Evolutionary conservation across 768 basidiomycete genomes (phyloP), one percentile per base, ranked within the genome.

Genomic region (Podaxis sp.): DNA sequence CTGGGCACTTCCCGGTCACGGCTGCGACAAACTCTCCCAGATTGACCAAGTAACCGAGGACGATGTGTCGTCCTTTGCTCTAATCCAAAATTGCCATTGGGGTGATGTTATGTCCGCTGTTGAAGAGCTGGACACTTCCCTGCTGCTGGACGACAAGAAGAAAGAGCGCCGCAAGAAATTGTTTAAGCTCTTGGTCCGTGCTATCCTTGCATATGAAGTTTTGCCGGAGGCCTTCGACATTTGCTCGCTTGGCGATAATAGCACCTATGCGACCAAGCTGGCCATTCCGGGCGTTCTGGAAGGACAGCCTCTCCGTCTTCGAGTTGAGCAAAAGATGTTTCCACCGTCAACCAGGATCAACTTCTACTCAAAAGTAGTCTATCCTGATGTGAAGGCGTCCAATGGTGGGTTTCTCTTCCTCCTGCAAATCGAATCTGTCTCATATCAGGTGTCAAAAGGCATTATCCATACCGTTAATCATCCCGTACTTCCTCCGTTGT

Each of bases 121-220:
- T 43, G 64, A 58, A 27, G 50, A 56, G 15, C 51, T 52, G 38
- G 55, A 63, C 15, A 46, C 46, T 54, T 11, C 43, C 29, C 43
- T 41, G 49, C 38, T 73, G 77, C 15, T 76, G 37, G 77, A 80
- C 64, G 78, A 81, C 2, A 67, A 72, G 17, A 72, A 81, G 43
- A 83, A 79, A 64, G 76, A 84, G 65, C 77, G 75, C 47, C 76
- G 78, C 61, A 85, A 83, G 65, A 82, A 85, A 69, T 77, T 82
- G 51, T 72, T 91, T 68, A 83, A 83, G 66, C 75, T 76, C 57
- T 79, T 89, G 63, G 67, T 88, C 29, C 79, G 76, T 15, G 79
- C 80, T 46, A 77, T 88, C 33, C 71, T 88, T 19, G 75, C 79
- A 22, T 90, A 87, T 71, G 86, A 86, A 69, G 80, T 82, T 50